A percentile compares a stretch with the other conserved stretches of the same genome.
phyloP scores from a whole-genome alignment of 2,329 filamentous ascomycete species.

The Arthrobotrys conoides region DNA sequence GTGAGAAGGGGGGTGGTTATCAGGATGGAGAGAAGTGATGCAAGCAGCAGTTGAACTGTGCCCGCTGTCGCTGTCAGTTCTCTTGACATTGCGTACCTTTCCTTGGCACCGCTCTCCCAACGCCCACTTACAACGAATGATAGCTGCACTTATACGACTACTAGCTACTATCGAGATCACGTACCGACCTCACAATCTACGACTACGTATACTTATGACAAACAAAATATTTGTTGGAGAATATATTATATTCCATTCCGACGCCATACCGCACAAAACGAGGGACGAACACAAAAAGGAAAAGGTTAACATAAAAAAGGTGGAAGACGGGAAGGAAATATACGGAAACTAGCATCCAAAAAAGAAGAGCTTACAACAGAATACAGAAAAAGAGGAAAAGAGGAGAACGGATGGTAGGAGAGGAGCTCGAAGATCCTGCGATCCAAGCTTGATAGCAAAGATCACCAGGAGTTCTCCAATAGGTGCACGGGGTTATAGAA shows the following conservation, averaged over 20 bases:
- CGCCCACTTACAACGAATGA: neutral
- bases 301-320: conserved; percentile 14
- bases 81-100: conserved; percentile 60
- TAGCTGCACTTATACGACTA: neutral
- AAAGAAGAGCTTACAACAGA: conserved; percentile 18
- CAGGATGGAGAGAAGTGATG: neutral
- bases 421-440: neutral
- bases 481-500: conserved; percentile 46
- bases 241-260: conserved; percentile 58
- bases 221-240: conserved; percentile 19
- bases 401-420: neutral
- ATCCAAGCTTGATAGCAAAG: neutral
- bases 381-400: neutral
- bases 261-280: conserved; percentile 60
- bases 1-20: neutral
- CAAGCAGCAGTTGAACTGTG: neutral
- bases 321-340: conserved; percentile 21
- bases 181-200: neutral
- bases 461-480: conserved; percentile 19
- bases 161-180: no score
- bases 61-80: conserved; percentile 2
- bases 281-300: conserved; percentile 47
- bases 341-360: conserved; percentile 38
- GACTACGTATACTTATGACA: neutral
- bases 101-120: conserved; percentile 40